Conservation (phyloP, 2,329 filamentous ascomycete genomes). For the Chaetothyriales sp. region DNA sequence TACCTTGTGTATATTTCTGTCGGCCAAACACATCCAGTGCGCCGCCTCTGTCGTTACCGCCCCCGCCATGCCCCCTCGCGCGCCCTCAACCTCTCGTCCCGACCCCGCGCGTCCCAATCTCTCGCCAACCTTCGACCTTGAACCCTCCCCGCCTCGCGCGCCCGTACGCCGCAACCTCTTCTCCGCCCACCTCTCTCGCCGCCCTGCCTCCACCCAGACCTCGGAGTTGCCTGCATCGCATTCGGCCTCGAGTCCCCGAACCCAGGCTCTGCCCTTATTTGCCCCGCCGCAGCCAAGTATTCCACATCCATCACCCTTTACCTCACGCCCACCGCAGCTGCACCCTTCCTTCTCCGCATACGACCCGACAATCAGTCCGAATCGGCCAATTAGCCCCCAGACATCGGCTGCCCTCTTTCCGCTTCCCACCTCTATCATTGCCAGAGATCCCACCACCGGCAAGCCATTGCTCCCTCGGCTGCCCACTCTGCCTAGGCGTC, state of each 20-base stretch:
- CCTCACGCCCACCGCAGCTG: slow-evolving; percentile 3
- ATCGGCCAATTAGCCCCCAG: slow-evolving; percentile 11
- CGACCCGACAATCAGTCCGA: slow-evolving; percentile 13
- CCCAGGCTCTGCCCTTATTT: slow-evolving; percentile 7
- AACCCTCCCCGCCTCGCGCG: slow-evolving; percentile 1
- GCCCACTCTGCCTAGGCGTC: slow-evolving; percentile 27
- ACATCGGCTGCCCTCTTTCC: slow-evolving; percentile 12
- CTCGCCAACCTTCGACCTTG: slow-evolving; percentile 4
- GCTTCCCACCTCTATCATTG: slow-evolving; percentile 12
- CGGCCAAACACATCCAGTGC: neutral
- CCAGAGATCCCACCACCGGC: slow-evolving; percentile 15
- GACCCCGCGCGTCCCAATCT: neutral
- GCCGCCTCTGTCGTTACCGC: neutral
- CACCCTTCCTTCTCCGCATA: slow-evolving; percentile 6
- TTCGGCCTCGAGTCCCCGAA: slow-evolving; percentile 2
- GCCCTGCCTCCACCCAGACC: slow-evolving; percentile 21
- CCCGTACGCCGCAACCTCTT: slow-evolving; percentile 34
- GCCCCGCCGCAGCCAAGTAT: slow-evolving; percentile 5
- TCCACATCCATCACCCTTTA: neutral
- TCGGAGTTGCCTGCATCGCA: slow-evolving; percentile 5
- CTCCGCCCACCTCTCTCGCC: slow-evolving; percentile 30
- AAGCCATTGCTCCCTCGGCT: slow-evolving; percentile 20
- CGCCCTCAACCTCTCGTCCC: slow-evolving; percentile 2
- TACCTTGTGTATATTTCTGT: no score
- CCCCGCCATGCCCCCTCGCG: neutral